These are phyloP conservation scores for Glycine tomentella DNA, from an alignment of 306 rosid species.

Conservation along the genomic window DNA sequence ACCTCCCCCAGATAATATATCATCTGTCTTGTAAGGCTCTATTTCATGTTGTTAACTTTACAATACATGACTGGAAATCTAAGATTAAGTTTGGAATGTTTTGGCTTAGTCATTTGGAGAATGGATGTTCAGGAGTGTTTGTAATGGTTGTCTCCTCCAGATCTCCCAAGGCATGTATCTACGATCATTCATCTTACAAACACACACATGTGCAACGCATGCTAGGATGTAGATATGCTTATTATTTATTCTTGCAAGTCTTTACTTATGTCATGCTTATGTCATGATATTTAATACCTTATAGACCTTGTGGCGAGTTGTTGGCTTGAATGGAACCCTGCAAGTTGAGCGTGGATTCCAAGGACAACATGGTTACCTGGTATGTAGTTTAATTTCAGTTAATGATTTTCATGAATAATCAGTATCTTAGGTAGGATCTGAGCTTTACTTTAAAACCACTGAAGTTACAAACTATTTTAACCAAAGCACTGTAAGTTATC, in stretches of 20 bases:
- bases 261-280: too few species aligned
- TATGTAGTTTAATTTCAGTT: slow-evolving; percentile 45
- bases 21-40: slow-evolving; percentile 81
- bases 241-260: slow-evolving; percentile 31
- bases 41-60: slow-evolving; percentile 40
- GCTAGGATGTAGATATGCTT: slow-evolving; percentile 34
- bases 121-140: slow-evolving; percentile 93
- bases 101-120: slow-evolving; percentile 86
- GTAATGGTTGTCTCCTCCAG: slow-evolving; percentile 88
- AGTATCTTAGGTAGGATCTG: slow-evolving; percentile 3
- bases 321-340: slow-evolving; percentile 83
- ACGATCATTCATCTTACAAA: slow-evolving; percentile 41
- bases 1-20: slow-evolving; percentile 93
- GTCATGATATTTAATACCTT: slow-evolving; percentile 37
- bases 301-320: slow-evolving; percentile 89
- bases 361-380: slow-evolving; percentile 87
- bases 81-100: slow-evolving; percentile 46
- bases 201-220: slow-evolving; percentile 15
- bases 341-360: slow-evolving; percentile 90
- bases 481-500: slow-evolving; percentile 34
- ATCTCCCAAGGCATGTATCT: slow-evolving; percentile 85
- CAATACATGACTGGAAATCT: slow-evolving; percentile 36
- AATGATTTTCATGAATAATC: slow-evolving; percentile 10
- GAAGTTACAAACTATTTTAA: slow-evolving; percentile 18
- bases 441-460: slow-evolving; percentile 14